Percentiles rank a stretch among this genome's conserved stretches.
phyloP scores from a whole-genome alignment of 495 filamentous ascomycete genomes.

The Penicillium soppii region DNA sequence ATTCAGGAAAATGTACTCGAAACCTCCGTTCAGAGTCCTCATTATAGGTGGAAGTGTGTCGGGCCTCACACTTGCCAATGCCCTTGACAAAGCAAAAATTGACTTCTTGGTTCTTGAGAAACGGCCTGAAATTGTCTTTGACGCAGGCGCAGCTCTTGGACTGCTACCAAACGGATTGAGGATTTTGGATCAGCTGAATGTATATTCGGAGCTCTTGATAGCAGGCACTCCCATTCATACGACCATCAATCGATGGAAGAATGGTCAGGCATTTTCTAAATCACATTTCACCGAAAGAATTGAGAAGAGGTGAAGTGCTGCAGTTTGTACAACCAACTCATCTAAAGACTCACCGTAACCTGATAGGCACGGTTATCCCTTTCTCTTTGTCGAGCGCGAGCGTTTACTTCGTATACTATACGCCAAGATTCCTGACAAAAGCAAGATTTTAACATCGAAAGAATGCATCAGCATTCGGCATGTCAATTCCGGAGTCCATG shows the following conservation, averaged over 20 bases:
- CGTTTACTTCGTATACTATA: not conserved
- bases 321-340: too few relatives aligned
- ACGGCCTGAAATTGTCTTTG: not conserved
- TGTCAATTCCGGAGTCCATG: not conserved
- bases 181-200: not conserved
- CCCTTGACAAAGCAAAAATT: not conserved
- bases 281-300: not conserved
- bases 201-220: not conserved
- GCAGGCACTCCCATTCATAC: not conserved
- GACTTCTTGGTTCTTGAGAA: not conserved
- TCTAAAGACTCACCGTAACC: too few relatives aligned
- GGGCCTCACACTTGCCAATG: not conserved
- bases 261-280: not conserved
- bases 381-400: not conserved
- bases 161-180: not conserved
- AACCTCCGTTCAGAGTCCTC: not conserved
- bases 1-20: not conserved
- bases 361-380: not conserved
- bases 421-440: not conserved
- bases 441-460: not conserved
- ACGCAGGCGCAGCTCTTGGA: not conserved
- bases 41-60: not conserved
- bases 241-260: not conserved
- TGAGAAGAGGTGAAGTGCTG: not conserved
- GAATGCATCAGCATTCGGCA: not conserved